A percentile compares a stretch with the other conserved stretches of the same genome.
These are phyloP conservation scores for Xylariales sp. DNA, from an alignment of 2,329 filamentous ascomycete genomes.

Conservation along the genomic window DNA sequence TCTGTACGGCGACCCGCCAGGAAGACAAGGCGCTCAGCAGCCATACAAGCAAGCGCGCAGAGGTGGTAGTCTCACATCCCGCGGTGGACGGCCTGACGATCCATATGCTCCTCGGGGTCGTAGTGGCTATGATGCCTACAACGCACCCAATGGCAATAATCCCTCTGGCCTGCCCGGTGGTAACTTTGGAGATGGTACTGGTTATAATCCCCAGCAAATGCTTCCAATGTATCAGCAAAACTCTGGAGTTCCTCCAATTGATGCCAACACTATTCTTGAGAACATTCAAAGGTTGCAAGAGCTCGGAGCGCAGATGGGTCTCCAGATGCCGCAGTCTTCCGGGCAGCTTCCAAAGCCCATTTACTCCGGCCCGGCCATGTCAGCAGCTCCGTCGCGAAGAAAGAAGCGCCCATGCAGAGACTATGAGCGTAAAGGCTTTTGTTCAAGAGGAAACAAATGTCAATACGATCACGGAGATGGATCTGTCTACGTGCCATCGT, in stretches of 20 bases:
- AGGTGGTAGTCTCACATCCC: constrained; percentile 33
- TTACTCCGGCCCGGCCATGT: constrained; percentile 17
- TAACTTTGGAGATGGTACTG: background rate
- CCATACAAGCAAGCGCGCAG: constrained; percentile 58
- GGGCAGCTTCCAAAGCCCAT: constrained; percentile 25
- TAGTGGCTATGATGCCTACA: constrained; percentile 3
- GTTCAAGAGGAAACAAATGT: constrained; percentile 62
- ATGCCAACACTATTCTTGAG: constrained; percentile 58
- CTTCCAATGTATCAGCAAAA: constrained; percentile 24
- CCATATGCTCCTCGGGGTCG: constrained; percentile 22
- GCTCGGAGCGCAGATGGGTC: constrained; percentile 44
- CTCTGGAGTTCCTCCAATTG: constrained; percentile 38
- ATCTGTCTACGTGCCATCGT: constrained; percentile 32
- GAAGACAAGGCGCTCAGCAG: constrained; percentile 32
- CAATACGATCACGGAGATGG: constrained; percentile 64
- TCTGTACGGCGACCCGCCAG: constrained; percentile 17
- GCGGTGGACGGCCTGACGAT: constrained; percentile 30
- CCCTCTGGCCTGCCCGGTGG: constrained; percentile 4
- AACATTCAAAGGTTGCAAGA: constrained; percentile 59
- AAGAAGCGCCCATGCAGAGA: constrained; percentile 57
- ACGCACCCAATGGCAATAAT: background rate
- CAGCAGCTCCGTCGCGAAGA: constrained; percentile 20
- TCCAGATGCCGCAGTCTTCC: constrained; percentile 39
- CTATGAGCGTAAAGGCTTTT: constrained; percentile 70
- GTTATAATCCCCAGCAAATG: constrained; percentile 16